Conservation (phyloP, 2,329 filamentous ascomycete genomes). For the Polytolypa hystricis region DNA sequence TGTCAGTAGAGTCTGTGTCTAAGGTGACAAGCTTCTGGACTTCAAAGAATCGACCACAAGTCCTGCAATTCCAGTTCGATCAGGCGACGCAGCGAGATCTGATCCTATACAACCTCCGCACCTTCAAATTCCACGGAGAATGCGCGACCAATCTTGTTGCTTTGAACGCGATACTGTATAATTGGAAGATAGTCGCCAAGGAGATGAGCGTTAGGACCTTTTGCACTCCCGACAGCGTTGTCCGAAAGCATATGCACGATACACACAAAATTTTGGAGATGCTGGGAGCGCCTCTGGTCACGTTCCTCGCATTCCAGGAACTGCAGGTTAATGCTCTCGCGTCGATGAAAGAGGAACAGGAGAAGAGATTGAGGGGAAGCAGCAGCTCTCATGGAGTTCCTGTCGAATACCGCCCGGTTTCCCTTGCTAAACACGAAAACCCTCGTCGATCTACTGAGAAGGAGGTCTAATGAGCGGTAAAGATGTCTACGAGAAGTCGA, state of each 20-base stretch:
- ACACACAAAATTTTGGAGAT: conserved; percentile 39
- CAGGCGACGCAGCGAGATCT: conserved; percentile 40
- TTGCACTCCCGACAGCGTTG: conserved; percentile 38
- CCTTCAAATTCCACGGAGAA: conserved; percentile 36
- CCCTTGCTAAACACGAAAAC: conserved; percentile 1
- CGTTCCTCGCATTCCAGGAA: conserved; percentile 29
- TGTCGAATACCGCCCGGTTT: conserved; percentile 8
- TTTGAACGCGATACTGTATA: conserved; percentile 37
- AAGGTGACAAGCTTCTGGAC: conserved; percentile 32
- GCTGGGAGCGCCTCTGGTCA: conserved; percentile 33
- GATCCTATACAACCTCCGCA: conserved; percentile 35
- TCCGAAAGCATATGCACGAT: conserved; percentile 41
- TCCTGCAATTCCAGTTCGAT: conserved; percentile 43
- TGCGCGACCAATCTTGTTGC: conserved; percentile 28
- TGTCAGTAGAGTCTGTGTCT: conserved; percentile 29
- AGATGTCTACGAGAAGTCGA: no score
- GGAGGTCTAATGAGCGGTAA: no score
- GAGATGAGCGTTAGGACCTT: conserved; percentile 41
- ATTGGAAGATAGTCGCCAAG: conserved; percentile 38
- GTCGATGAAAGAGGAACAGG: conserved; percentile 23
- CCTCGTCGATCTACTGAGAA: neutral
- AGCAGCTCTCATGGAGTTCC: conserved; percentile 9
- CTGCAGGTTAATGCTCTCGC: conserved; percentile 24
- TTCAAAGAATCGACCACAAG: conserved; percentile 36
- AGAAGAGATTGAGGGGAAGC: conserved; percentile 13